Evolutionary conservation across 2,329 filamentous ascomycete species (phyloP).

Genomic region (Pestalotiopsis sp.): DNA sequence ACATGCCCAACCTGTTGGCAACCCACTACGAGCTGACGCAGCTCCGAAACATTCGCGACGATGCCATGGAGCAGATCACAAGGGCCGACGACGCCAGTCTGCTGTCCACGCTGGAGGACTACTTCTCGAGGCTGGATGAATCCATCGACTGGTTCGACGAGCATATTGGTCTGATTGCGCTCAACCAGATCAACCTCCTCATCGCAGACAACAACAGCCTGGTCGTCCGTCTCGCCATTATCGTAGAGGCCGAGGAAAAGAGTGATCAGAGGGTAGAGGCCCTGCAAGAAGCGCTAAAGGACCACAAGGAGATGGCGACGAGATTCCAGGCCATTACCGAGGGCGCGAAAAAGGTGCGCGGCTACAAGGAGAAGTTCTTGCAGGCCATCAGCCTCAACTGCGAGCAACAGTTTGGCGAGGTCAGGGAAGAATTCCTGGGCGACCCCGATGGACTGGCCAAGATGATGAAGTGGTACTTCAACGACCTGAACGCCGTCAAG

Average conservation of each 20-base stretch:
- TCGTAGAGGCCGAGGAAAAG: slow-evolving; percentile 95
- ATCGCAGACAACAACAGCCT: slow-evolving; percentile 85
- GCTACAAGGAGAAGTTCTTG: slow-evolving; percentile 96
- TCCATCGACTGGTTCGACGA: slow-evolving; percentile 95
- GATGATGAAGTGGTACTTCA: slow-evolving; percentile 94
- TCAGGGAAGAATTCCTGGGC: slow-evolving; percentile 75
- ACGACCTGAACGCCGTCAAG: slow-evolving; percentile 93
- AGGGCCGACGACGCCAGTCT: slow-evolving; percentile 73
- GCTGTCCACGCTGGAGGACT: slow-evolving; percentile 83
- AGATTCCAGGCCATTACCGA: slow-evolving; percentile 95
- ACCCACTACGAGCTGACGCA: slow-evolving; percentile 92
- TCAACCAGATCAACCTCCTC: slow-evolving; percentile 87
- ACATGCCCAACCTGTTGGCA: slow-evolving; percentile 87
- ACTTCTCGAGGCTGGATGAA: slow-evolving; percentile 84
- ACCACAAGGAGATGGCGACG: slow-evolving; percentile 92
- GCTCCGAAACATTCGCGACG: slow-evolving; percentile 90
- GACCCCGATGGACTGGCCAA: slow-evolving; percentile 86
- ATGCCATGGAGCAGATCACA: slow-evolving; percentile 95
- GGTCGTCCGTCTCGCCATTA: slow-evolving; percentile 86
- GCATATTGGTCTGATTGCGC: slow-evolving; percentile 84
- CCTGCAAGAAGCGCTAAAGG: slow-evolving; percentile 90
- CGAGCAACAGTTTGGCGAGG: slow-evolving; percentile 72
- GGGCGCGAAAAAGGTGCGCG: slow-evolving; percentile 86
- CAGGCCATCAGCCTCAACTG: slow-evolving; percentile 76
- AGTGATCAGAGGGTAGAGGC: slow-evolving; percentile 91